Conservation (phyloP, 202 grass and related monocot species). For the Elaeis oleifera region DNA sequence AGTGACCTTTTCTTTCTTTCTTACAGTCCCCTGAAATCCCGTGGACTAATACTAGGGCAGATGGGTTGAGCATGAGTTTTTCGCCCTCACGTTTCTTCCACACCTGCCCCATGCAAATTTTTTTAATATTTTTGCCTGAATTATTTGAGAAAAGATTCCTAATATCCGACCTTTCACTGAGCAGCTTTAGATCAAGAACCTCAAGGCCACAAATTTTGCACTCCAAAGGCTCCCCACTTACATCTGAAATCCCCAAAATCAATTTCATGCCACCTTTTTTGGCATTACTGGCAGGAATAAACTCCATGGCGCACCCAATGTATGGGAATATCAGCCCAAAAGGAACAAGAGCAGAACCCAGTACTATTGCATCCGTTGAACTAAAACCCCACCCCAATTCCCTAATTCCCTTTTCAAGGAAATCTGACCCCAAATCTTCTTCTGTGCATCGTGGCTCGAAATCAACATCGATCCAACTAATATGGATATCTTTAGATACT, state of each 20-base stretch:
- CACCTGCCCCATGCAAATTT: constrained; percentile 50
- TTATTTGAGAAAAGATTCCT: constrained; percentile 6
- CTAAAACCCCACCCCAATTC: constrained; percentile 59
- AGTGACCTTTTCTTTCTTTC: constrained; percentile 30
- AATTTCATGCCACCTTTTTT: constrained; percentile 36
- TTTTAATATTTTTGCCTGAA: constrained; percentile 16
- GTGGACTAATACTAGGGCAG: constrained; percentile 36
- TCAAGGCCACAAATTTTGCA: constrained; percentile 64
- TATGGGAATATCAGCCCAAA: constrained; percentile 55
- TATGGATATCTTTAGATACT: constrained; percentile 34
- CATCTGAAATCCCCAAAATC: constrained; percentile 62
- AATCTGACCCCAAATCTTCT: constrained; percentile 5
- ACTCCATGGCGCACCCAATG: constrained; percentile 29
- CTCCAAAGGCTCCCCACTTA: constrained; percentile 57
- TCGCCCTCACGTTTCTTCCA: constrained; percentile 30
- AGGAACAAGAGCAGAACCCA: constrained; percentile 62
- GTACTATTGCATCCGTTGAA: constrained; percentile 37
- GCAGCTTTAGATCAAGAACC: constrained; percentile 21
- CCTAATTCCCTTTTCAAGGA: constrained; percentile 39
- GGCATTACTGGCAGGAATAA: not conserved
- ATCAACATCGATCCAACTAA: constrained; percentile 52
- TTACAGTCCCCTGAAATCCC: constrained; percentile 28
- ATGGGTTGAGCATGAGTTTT: constrained; percentile 24
- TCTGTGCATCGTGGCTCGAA: constrained; percentile 10
- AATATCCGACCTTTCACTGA: constrained; percentile 18